These are phyloP conservation scores for Escallonia herrerae DNA, from an alignment of 129 eudicot species.

Conservation along the genomic window DNA sequence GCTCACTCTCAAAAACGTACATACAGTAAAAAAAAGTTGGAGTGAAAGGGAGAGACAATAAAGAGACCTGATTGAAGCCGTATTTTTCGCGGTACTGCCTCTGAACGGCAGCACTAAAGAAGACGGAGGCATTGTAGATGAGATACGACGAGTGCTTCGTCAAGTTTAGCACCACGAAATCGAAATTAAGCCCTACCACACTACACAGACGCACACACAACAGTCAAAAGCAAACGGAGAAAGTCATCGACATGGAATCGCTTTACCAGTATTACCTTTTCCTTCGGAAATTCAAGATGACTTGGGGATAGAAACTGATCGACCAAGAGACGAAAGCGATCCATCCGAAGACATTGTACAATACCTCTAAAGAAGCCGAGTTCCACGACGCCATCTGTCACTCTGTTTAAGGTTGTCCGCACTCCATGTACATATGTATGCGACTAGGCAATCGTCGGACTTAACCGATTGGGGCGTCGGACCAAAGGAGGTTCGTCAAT, in stretches of 20 bases:
- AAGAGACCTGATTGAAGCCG: slow-evolving; percentile 58
- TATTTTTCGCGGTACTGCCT: slow-evolving; percentile 71
- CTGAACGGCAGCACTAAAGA: slow-evolving; percentile 75
- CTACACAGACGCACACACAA: slow-evolving; percentile 30
- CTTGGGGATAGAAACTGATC: slow-evolving; percentile 89
- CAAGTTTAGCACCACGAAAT: slow-evolving; percentile 83
- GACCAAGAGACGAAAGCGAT: slow-evolving; percentile 83
- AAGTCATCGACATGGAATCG: not conserved
- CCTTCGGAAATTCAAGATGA: slow-evolving; percentile 69
- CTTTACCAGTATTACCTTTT: slow-evolving; percentile 44
- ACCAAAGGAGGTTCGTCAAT: too few species aligned
- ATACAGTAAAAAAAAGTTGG: not conserved
- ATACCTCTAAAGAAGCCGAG: slow-evolving; percentile 52
- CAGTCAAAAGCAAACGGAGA: slow-evolving; percentile 3
- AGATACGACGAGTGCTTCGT: slow-evolving; percentile 91
- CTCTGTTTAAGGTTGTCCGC: not conserved
- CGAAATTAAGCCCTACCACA: slow-evolving; percentile 94
- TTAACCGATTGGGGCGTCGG: too few species aligned
- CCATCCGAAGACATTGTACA: slow-evolving; percentile 73
- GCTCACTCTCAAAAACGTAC: too few species aligned
- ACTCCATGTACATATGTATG: too few species aligned
- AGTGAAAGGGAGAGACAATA: not conserved
- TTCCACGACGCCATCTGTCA: slow-evolving; percentile 68
- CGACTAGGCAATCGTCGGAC: too few species aligned
- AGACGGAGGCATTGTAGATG: slow-evolving; percentile 73